These are phyloP conservation scores for Lolium perenne DNA, from an alignment of 176 grass and related monocot genomes.

Conservation along the genomic window DNA sequence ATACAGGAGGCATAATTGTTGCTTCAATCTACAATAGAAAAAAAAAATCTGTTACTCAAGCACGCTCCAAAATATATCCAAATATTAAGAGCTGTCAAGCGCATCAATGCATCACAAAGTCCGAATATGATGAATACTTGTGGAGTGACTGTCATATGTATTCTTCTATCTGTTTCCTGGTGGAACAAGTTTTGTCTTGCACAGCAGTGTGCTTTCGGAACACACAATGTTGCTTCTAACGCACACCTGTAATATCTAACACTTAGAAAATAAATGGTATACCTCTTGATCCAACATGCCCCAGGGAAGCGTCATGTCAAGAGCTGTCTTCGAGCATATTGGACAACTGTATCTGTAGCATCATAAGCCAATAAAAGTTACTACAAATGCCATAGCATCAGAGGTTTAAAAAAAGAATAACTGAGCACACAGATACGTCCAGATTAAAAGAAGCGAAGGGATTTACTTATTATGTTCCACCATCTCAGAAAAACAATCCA, in stretches of 20 bases:
- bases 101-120: constrained; percentile 15
- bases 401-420: constrained; percentile 12
- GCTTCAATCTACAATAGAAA: constrained; percentile 73
- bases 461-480: constrained; percentile 74
- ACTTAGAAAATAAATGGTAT: constrained; percentile 31
- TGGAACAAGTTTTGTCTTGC: neutral
- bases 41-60: constrained; percentile 40
- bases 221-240: constrained; percentile 25
- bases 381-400: neutral
- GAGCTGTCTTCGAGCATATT: constrained; percentile 84
- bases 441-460: constrained; percentile 22
- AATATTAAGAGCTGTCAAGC: constrained; percentile 24
- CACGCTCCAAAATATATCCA: constrained; percentile 5
- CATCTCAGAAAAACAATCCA: constrained; percentile 82
- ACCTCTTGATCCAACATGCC: constrained; percentile 89
- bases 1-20: constrained; percentile 86
- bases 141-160: neutral
- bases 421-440: constrained; percentile 19
- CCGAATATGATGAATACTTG: constrained; percentile 6
- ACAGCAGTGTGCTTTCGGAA: neutral
- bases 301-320: constrained; percentile 65
- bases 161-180: neutral
- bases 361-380: constrained; percentile 47
- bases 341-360: constrained; percentile 85
- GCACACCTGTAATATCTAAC: neutral